These are phyloP conservation scores for Phellinidium pouzarii DNA, from an alignment of 1,284 basidiomycete species.

Conservation along the genomic window DNA sequence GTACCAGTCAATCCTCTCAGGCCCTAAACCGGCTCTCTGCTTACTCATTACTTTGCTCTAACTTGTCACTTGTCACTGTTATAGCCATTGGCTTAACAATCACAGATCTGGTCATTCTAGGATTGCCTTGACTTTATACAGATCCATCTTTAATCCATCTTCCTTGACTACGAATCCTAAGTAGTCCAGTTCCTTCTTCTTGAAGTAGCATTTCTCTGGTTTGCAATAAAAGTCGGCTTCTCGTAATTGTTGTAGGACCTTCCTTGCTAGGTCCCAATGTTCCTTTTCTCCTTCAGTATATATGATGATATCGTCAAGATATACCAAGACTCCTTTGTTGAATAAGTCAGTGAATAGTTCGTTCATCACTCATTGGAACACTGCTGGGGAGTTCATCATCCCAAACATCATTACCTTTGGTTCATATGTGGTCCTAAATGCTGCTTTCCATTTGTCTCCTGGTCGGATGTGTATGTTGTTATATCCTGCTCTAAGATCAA, in stretches of 20 bases:
- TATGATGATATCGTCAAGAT: conserved; percentile 20
- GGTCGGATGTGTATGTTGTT: conserved; percentile 20
- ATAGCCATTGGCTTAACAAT: too few relatives aligned
- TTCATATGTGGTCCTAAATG: conserved; percentile 28
- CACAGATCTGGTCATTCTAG: conserved; percentile 27
- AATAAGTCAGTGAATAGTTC: conserved; percentile 16
- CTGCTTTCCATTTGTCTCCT: conserved; percentile 23
- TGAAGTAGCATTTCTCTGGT: background rate
- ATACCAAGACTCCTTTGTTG: conserved; percentile 9
- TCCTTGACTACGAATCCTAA: background rate
- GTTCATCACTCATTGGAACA: conserved; percentile 26
- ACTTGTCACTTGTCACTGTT: too few relatives aligned
- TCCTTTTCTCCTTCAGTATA: conserved; percentile 1
- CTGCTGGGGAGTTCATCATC: conserved; percentile 33
- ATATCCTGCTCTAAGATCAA: conserved; percentile 29
- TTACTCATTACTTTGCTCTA: too few relatives aligned
- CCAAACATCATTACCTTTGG: conserved; percentile 32
- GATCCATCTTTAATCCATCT: background rate
- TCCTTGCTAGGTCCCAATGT: conserved; percentile 23
- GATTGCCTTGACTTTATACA: conserved; percentile 27
- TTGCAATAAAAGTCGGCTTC: conserved; percentile 15
- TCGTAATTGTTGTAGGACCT: conserved; percentile 20
- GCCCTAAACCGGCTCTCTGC: too few relatives aligned
- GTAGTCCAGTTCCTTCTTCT: background rate
- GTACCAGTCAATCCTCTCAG: too few relatives aligned